Conservation (phyloP, 2,329 filamentous ascomycete genomes). For the Neonectria punicea region DNA sequence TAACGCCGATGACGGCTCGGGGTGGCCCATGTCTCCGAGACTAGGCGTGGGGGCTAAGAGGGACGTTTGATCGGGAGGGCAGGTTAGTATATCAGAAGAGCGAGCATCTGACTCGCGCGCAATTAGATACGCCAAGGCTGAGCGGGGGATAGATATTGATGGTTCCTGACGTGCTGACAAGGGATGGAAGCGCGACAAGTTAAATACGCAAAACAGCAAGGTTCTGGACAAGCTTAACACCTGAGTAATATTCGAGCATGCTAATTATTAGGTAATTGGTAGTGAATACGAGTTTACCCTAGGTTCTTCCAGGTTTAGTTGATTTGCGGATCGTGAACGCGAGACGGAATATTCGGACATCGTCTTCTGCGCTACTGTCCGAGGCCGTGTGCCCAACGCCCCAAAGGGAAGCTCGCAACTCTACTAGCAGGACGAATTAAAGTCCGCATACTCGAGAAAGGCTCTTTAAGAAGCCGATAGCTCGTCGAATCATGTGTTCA, state of each 20-base stretch:
- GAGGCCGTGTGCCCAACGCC: neutral
- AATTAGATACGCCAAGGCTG: neutral
- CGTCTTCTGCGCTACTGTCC: neutral
- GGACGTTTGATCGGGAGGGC: neutral
- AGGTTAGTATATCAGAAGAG: neutral
- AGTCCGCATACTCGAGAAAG: neutral
- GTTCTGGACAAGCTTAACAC: neutral
- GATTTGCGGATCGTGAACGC: neutral
- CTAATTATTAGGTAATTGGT: neutral
- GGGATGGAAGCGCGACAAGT: neutral
- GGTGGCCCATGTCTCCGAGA: neutral
- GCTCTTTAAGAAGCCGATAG: neutral
- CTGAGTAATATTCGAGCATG: neutral
- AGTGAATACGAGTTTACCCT: neutral
- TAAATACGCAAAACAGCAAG: neutral
- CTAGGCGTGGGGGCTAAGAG: neutral
- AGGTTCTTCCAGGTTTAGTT: neutral
- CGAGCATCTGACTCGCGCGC: neutral
- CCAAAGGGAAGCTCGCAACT: neutral
- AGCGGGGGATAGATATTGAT: neutral
- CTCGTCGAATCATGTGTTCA: neutral
- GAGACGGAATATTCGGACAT: neutral
- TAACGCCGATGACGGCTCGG: conserved; percentile 7
- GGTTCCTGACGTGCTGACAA: neutral
- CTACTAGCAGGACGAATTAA: neutral